Evolutionary conservation across 805 yeast genomes (phyloP), one percentile per base, ranked within the genome.

Genomic region (Metschnikowia aberdeeniae): DNA sequence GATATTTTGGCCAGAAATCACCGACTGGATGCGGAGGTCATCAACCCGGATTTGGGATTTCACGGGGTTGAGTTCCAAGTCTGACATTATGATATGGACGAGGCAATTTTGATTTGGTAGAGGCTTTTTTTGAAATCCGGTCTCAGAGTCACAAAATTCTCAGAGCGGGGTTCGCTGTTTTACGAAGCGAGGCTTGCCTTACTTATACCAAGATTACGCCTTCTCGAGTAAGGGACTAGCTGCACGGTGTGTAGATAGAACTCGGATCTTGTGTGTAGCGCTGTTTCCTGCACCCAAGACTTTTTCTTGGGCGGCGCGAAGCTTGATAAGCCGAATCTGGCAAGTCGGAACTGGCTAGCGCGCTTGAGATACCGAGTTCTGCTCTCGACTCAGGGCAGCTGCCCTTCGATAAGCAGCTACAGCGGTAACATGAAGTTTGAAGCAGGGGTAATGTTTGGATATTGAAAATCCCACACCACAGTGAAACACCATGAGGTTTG

Each of bases 1-100:
- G 34, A 70, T 51, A 39, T 62, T 66, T 42, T 54, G 55, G 50
- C 69, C 64, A n/a, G 75, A 70, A 26, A 72, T 58, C 7, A 72
- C 62, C 6, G 75, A 69, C 37, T 61, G 59, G 34, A 72, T 57
- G 19, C 54, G 45, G 44, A 72, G 51, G 44, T 64, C 72, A 44
- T 72, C 76, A 26, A 72, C 73, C 42, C 54, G 50, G 26, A 61
- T 50, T 30, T 57, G 56, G 4, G 64, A 59, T 28, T 31, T 42
- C n/a, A 60, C 52, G 10, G 62, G 59, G 12, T 36, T 40, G 41
- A 55, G 28, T 35, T 54, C 56, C 17, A 42, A 43, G 36, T 53
- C 57, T n/a, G 24, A 3, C 35, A 32, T 30, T 12, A 10, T 13
- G 13, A 20, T n/a, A 26, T n/a, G 20, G 11, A 26, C 12, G 11